Percentiles rank a stretch among this genome's conserved stretches.
Conservation (phyloP, 352 stramenopile genomes). For the Thraustochytrium sp. region DNA sequence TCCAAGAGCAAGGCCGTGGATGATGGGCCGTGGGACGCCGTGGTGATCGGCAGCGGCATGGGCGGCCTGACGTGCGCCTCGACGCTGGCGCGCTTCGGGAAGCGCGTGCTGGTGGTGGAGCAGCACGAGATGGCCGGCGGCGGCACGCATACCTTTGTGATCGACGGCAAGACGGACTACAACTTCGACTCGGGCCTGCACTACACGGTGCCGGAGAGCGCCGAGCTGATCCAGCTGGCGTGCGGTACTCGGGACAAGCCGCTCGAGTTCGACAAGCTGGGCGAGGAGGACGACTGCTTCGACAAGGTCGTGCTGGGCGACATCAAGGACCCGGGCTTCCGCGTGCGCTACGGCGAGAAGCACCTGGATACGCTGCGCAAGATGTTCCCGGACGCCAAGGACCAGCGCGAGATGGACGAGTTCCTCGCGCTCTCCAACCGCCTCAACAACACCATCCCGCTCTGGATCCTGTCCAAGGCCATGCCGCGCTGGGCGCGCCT, state of each 20-base stretch:
- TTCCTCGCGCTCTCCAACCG: slow-evolving; percentile 41
- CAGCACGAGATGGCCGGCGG: slow-evolving; percentile 51
- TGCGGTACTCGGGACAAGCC: slow-evolving; percentile 45
- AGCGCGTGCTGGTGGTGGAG: slow-evolving; percentile 51
- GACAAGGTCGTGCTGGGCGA: slow-evolving; percentile 49
- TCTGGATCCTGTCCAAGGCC: slow-evolving; percentile 39
- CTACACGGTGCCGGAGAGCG: slow-evolving; percentile 53
- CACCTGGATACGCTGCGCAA: slow-evolving; percentile 46
- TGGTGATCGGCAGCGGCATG: slow-evolving; percentile 52
- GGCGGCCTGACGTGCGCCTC: slow-evolving; percentile 49
- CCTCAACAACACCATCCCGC: slow-evolving; percentile 31
- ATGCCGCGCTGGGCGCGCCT: slow-evolving; percentile 40
- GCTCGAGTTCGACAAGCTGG: slow-evolving; percentile 49
- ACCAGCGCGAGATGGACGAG: slow-evolving; percentile 45
- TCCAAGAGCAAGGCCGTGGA: slow-evolving; percentile 35
- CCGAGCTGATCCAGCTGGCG: slow-evolving; percentile 46
- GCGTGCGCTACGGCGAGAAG: slow-evolving; percentile 37
- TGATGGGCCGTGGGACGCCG: slow-evolving; percentile 38
- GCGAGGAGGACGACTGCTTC: slow-evolving; percentile 47
- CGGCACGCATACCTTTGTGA: slow-evolving; percentile 52
- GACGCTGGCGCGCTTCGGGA: slow-evolving; percentile 46
- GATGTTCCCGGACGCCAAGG: slow-evolving; percentile 50
- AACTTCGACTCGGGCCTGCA: slow-evolving; percentile 61
- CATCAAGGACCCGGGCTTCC: slow-evolving; percentile 43
- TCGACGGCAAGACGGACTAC: slow-evolving; percentile 50